Base-by-base conservation (phyloP, 768 basidiomycete species). In the Termitomyces sp. region DNA sequence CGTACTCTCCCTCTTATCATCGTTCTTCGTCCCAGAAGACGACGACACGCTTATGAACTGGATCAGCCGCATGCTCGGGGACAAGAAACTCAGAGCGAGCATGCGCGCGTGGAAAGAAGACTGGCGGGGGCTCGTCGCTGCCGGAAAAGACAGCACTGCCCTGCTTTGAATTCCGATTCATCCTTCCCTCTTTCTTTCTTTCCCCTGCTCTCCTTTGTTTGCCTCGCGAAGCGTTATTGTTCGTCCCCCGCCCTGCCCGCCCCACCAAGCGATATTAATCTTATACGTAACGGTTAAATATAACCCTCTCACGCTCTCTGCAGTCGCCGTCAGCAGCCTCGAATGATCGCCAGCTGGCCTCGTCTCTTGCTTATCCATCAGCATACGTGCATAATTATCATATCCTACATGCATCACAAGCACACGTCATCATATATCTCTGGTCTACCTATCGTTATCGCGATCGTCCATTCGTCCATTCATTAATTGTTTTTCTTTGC, bases 11-110 rank as follows among this genome's bases (percentile, higher is more conserved):
- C 74, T 94, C 14, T 74, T 99, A 9, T 96, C 94, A 0, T 96
- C 93, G 8, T 96, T 93, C 72, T 98, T 97, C 66, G 85, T 98
- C 7, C 90, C 93, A 0, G 90, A 96, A 68, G 84, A 91, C 62
- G 96, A 98, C 58, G 83, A 98, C 62, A 71, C 76, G 4, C 75
- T 97, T 26, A 71, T 99, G 61, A 69, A 74, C 2, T 99, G 95
- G 95, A 83, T 98, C 46, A 81, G 87, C 66, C 77, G 69, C 58
- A 73, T 73, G 54, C 71, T 82, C 8, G 73, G 72, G 14, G 76
- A 80, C 66, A 80, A 81, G 71, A 92, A 86, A 59, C 70, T 96
- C 44, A 77, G 88, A 50, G 65, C 73, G 17, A 83, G 75, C 60
- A 95, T 98, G 78, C 67, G 64, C 26, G 67, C 64, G 47, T 98